phyloP scores from a whole-genome alignment of 148 eudicot genomes.

The Cornus florida region DNA sequence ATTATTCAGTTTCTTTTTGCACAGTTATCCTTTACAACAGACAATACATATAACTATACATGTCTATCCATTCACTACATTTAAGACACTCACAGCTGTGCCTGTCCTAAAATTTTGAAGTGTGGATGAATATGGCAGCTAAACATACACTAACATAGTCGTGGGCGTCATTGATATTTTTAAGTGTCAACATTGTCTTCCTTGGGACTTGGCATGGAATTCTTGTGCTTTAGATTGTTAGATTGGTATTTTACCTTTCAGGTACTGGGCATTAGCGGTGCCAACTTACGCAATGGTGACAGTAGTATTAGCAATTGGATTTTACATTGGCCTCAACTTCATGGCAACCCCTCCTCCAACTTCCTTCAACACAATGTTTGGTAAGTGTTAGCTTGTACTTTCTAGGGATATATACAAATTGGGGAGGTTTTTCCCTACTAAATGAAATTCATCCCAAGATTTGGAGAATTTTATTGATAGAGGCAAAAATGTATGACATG shows the following conservation, averaged over 20 bases:
- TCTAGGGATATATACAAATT: neutral
- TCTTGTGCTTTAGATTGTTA: neutral
- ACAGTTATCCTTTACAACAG: too few relatives aligned
- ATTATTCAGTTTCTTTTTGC: too few relatives aligned
- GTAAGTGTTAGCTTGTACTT: constrained; percentile 29
- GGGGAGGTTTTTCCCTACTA: neutral
- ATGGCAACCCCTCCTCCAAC: constrained; percentile 81
- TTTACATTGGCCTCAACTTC: constrained; percentile 87
- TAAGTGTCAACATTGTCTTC: neutral
- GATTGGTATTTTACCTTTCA: constrained; percentile 20
- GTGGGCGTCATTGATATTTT: neutral
- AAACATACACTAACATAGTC: too few relatives aligned
- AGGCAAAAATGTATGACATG: neutral
- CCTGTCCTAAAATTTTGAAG: neutral
- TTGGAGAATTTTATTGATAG: neutral
- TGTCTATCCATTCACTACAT: too few relatives aligned
- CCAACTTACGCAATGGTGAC: constrained; percentile 71
- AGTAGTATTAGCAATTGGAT: constrained; percentile 52
- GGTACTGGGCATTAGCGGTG: constrained; percentile 93
- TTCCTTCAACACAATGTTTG: constrained; percentile 70
- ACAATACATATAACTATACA: too few relatives aligned
- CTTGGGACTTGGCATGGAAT: neutral
- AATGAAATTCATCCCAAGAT: neutral
- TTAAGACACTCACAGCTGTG: neutral
- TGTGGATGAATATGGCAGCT: neutral